Percentiles rank a stretch among this genome's conserved stretches.
Conservation (phyloP, 2,329 filamentous ascomycete species). For the Penicillium freii region DNA sequence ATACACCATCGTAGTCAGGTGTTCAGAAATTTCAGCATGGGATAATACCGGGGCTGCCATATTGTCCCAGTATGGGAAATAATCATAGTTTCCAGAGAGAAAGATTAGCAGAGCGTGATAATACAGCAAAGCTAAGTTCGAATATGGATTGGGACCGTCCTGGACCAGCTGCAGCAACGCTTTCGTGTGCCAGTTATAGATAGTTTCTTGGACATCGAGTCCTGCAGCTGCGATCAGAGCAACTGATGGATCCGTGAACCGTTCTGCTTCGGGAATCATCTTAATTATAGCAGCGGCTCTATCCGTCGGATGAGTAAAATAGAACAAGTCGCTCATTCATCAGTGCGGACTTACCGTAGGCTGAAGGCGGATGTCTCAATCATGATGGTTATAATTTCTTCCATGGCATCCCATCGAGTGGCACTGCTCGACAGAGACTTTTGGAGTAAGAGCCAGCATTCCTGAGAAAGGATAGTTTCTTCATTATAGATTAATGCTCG, state of each 20-base stretch:
- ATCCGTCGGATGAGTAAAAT: not conserved
- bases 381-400: not conserved
- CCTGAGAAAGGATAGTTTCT: constrained; percentile 4
- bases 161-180: not conserved
- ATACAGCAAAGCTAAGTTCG: not conserved
- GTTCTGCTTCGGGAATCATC: not conserved
- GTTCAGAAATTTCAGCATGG: not conserved
- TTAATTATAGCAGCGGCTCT: not conserved
- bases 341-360: not conserved
- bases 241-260: not conserved
- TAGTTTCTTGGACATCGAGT: not conserved
- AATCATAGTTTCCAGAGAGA: not conserved
- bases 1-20: not conserved
- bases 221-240: not conserved
- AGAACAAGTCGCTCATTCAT: not conserved
- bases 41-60: not conserved
- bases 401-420: not conserved
- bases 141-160: not conserved
- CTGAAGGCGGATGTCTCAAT: not conserved
- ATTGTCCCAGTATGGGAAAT: not conserved
- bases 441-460: not conserved
- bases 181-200: not conserved
- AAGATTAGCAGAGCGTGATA: not conserved
- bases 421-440: not conserved
- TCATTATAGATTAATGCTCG: constrained; percentile 4